These are phyloP conservation scores for Parastagonospora nodorum DNA, from an alignment of 2,329 filamentous ascomycete genomes.

Conservation along the genomic window DNA sequence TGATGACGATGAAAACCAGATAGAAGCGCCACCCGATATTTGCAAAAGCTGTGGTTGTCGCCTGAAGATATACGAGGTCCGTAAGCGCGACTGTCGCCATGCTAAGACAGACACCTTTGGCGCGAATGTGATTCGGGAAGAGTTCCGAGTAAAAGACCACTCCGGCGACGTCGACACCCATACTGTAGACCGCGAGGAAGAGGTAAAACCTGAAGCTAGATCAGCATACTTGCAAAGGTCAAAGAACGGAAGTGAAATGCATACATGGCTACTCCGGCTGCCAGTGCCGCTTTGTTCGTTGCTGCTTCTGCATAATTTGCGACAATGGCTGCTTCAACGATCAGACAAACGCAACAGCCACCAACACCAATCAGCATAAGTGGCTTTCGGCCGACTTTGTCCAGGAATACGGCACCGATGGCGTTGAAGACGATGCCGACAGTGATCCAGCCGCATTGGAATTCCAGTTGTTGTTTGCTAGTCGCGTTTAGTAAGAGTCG, in stretches of 20 bases:
- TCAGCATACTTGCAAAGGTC: background rate
- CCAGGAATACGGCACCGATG: constrained; percentile 19
- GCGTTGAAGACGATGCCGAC: constrained; percentile 29
- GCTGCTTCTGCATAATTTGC: constrained; percentile 23
- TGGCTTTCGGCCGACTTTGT: constrained; percentile 21
- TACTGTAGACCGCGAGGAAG: constrained; percentile 26
- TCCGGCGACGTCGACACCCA: constrained; percentile 28
- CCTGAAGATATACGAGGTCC: constrained; percentile 38
- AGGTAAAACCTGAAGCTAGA: constrained; percentile 21
- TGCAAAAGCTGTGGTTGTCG: constrained; percentile 36
- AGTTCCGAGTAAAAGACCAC: constrained; percentile 26
- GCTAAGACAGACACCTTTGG: constrained; percentile 29
- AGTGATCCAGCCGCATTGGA: constrained; percentile 33
- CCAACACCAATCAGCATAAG: constrained; percentile 28
- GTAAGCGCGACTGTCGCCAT: constrained; percentile 44
- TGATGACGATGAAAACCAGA: constrained; percentile 34
- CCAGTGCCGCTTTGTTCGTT: constrained; percentile 29
- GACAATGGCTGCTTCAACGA: constrained; percentile 31
- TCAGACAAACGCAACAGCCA: constrained; percentile 26
- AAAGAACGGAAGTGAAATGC: background rate
- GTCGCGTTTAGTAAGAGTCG: background rate
- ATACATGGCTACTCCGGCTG: constrained; percentile 23
- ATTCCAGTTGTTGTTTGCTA: constrained; percentile 24
- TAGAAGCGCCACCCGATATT: constrained; percentile 42
- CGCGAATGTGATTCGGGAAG: constrained; percentile 27